Percentiles rank a stretch among this genome's conserved stretches.
Conservation (phyloP, 2,329 filamentous ascomycete genomes). For the Curvularia hawaiiensis region DNA sequence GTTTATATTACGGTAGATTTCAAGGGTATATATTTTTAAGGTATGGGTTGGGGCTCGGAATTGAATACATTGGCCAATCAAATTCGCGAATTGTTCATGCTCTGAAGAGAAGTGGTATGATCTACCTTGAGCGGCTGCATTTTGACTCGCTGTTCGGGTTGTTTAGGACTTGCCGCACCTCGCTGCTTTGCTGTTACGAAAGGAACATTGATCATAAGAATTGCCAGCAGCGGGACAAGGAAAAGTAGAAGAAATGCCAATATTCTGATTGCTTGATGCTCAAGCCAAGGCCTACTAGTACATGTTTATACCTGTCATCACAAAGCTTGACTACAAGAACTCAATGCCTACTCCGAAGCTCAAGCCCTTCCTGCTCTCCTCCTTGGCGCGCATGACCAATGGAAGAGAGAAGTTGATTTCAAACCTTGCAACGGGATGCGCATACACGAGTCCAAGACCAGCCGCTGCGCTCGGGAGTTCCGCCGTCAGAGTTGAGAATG, state of each 20-base stretch:
- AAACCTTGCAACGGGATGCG: conserved; percentile 89
- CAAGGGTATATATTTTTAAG: not conserved
- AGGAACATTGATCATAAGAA: not conserved
- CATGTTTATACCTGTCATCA: conserved; percentile 4
- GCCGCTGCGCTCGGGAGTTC: conserved; percentile 85
- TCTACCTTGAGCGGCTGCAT: not conserved
- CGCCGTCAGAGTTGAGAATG: conserved; percentile 72
- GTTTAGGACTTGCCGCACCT: not conserved
- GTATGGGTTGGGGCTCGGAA: not conserved
- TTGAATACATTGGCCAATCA: not conserved
- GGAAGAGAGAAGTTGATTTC: conserved; percentile 96
- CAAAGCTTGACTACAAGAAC: conserved; percentile 69
- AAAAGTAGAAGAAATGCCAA: not conserved
- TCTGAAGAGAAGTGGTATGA: not conserved
- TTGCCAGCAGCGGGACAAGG: not conserved
- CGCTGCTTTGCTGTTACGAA: not conserved
- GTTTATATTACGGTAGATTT: not conserved
- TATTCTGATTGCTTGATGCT: conserved; percentile 11
- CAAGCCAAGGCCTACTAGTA: conserved; percentile 12
- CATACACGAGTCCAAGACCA: conserved; percentile 90
- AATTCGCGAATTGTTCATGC: not conserved
- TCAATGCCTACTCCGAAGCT: conserved; percentile 97
- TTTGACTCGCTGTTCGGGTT: not conserved
- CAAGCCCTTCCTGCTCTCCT: conserved; percentile 87
- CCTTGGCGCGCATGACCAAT: conserved; percentile 77